Evolutionary conservation across 495 filamentous ascomycete species (phyloP).

Genomic region (Ramalina peruviana): DNA sequence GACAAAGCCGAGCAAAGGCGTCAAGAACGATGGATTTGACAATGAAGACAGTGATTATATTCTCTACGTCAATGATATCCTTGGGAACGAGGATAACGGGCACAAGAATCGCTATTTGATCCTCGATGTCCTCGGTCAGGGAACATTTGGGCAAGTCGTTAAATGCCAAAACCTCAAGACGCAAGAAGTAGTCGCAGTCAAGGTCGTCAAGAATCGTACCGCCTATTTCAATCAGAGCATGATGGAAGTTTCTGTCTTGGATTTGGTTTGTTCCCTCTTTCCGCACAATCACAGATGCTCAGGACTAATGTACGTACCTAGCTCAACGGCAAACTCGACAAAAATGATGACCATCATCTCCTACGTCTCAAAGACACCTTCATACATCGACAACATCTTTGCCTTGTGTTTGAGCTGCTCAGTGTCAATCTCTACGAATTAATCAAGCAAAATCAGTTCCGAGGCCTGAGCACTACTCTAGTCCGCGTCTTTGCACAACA

Average conservation of each 20-base stretch:
- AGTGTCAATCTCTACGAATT: constrained; percentile 98
- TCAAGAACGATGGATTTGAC: constrained; percentile 98
- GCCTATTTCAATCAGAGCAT: constrained; percentile 99
- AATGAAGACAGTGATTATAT: constrained; percentile 99
- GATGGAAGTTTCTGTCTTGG: constrained; percentile 99
- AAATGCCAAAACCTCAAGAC: constrained; percentile 99
- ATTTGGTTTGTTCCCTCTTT: constrained; percentile 51
- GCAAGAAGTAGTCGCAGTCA: constrained; percentile 95
- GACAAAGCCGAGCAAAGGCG: constrained; percentile 98
- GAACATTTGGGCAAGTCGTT: constrained; percentile 98
- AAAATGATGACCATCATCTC: constrained; percentile 97
- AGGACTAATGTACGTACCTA: constrained; percentile 25
- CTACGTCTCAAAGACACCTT: constrained; percentile 95
- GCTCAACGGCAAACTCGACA: constrained; percentile 97
- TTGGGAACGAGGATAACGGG: constrained; percentile 93
- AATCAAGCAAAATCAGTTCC: constrained; percentile 99
- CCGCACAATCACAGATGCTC: background rate
- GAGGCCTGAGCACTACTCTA: constrained; percentile 90
- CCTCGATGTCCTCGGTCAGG: constrained; percentile 93
- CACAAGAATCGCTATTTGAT: constrained; percentile 99
- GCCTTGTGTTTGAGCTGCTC: constrained; percentile 91
- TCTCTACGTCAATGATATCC: constrained; percentile 95
- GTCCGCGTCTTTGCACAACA: constrained; percentile 98
- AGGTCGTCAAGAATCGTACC: constrained; percentile 98
- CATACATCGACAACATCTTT: constrained; percentile 95